These are phyloP conservation scores for Rhodotorula sp. DNA, from an alignment of 1,284 basidiomycete genomes.

Conservation along the genomic window DNA sequence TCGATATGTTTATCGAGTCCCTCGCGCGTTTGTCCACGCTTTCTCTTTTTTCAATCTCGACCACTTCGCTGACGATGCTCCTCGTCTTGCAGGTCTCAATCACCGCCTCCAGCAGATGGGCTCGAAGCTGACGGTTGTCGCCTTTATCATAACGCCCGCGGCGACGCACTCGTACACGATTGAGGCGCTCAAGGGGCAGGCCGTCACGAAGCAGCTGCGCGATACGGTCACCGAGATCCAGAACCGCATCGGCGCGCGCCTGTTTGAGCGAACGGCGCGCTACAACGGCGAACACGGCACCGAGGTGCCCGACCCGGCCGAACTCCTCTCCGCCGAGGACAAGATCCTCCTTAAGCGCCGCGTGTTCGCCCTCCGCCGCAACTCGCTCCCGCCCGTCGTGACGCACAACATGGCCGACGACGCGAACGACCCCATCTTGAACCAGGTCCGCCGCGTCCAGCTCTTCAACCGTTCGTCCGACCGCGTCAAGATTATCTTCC, in stretches of 20 bases:
- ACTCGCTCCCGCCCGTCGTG: conserved; percentile 84
- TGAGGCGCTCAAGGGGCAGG: conserved; percentile 96
- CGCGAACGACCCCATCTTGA: conserved; percentile 84
- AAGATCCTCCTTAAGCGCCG: conserved; percentile 93
- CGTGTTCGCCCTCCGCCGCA: conserved; percentile 92
- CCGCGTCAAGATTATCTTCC: conserved; percentile 94
- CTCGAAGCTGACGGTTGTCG: conserved; percentile 82
- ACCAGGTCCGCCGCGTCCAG: conserved; percentile 88
- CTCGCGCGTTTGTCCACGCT: conserved; percentile 66
- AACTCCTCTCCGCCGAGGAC: conserved; percentile 85
- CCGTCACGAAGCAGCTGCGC: conserved; percentile 91
- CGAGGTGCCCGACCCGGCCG: conserved; percentile 66
- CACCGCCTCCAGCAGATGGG: conserved; percentile 77
- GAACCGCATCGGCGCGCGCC: conserved; percentile 79
- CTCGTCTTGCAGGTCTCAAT: conserved; percentile 61
- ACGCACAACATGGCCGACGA: conserved; percentile 99
- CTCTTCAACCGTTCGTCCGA: conserved; percentile 82
- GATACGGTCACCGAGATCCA: conserved; percentile 96
- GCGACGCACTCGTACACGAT: conserved; percentile 94
- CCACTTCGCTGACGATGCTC: background rate
- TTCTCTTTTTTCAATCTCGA: background rate
- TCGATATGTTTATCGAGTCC: conserved; percentile 98
- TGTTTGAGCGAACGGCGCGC: conserved; percentile 90
- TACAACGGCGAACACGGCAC: conserved; percentile 80
- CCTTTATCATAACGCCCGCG: conserved; percentile 99